Evolutionary conservation across 352 stramenopile species (phyloP).

Genomic region (Pythium aristosporum): DNA sequence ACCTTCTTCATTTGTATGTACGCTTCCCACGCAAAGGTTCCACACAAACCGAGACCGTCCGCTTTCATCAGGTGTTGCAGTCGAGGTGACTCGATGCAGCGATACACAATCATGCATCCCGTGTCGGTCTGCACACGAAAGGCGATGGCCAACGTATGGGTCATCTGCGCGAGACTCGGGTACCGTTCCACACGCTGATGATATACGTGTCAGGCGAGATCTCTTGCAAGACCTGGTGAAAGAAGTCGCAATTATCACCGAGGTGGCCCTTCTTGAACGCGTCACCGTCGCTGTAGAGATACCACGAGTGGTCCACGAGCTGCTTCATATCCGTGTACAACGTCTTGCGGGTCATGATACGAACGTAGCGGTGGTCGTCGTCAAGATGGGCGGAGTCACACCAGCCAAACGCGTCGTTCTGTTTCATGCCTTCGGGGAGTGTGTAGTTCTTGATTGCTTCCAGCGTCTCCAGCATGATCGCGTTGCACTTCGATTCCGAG

Average conservation of each 20-base stretch:
- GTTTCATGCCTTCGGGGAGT: too few species aligned
- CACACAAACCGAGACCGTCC: background rate
- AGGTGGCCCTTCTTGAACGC: background rate
- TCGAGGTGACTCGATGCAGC: background rate
- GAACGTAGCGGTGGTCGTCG: background rate
- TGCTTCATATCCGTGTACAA: background rate
- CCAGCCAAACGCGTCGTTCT: slow-evolving; percentile 1
- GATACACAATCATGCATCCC: background rate
- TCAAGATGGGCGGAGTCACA: background rate
- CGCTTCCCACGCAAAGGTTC: slow-evolving; percentile 18
- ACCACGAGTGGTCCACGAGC: background rate
- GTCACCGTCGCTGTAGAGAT: background rate
- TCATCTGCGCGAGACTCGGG: slow-evolving; percentile 3
- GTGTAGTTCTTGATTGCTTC: background rate
- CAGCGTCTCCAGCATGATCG: background rate
- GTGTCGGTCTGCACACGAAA: slow-evolving; percentile 14
- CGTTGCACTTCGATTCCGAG: too few species aligned
- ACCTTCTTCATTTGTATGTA: background rate
- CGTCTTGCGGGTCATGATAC: slow-evolving; percentile 6
- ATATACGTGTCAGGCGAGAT: slow-evolving; percentile 13
- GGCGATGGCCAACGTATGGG: slow-evolving; percentile 11
- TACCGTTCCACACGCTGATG: slow-evolving; percentile 13
- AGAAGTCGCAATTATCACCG: background rate
- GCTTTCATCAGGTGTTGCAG: background rate
- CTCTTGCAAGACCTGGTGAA: slow-evolving; percentile 16